These are phyloP conservation scores for Exophiala bonariae DNA, from an alignment of 2,329 filamentous ascomycete species.

Conservation along the genomic window DNA sequence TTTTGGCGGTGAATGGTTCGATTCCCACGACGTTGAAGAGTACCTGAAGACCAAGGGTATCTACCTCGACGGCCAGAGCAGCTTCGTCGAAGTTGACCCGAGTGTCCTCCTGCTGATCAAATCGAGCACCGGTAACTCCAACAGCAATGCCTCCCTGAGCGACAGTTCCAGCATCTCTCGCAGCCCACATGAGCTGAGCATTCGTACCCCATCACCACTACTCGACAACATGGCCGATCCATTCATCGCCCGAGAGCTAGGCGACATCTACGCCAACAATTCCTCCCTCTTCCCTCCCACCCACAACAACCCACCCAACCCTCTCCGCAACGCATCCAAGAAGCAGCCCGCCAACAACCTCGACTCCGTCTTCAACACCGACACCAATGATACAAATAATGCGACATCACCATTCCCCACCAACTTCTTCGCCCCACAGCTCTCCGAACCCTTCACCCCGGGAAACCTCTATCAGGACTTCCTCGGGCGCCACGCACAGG, in stretches of 20 bases:
- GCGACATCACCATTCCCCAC: not conserved
- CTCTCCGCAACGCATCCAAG: no score
- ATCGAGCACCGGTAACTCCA: not conserved
- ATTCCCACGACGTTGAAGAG: slow-evolving; percentile 72
- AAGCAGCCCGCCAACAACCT: not conserved
- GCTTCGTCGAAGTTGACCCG: slow-evolving; percentile 29
- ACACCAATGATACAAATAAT: not conserved
- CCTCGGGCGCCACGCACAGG: not conserved
- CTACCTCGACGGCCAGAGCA: slow-evolving; percentile 31
- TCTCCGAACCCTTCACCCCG: not conserved
- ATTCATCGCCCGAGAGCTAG: slow-evolving; percentile 8
- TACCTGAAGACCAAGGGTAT: slow-evolving; percentile 59
- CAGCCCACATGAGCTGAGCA: slow-evolving; percentile 7
- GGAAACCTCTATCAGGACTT: not conserved
- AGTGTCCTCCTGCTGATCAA: slow-evolving; percentile 9
- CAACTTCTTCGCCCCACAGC: not conserved
- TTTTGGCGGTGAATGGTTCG: slow-evolving; percentile 74
- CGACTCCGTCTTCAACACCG: not conserved
- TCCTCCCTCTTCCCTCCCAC: not conserved
- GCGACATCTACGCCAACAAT: slow-evolving; percentile 9
- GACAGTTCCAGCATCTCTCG: slow-evolving; percentile 10
- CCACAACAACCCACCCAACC: not conserved
- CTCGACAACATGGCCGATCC: slow-evolving; percentile 5
- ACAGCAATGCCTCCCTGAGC: not conserved
- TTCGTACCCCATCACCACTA: slow-evolving; percentile 17